Percentiles rank a stretch among this genome's conserved stretches.
Conservation (phyloP, 768 basidiomycete genomes). For the Coprinopsis cinerea region DNA sequence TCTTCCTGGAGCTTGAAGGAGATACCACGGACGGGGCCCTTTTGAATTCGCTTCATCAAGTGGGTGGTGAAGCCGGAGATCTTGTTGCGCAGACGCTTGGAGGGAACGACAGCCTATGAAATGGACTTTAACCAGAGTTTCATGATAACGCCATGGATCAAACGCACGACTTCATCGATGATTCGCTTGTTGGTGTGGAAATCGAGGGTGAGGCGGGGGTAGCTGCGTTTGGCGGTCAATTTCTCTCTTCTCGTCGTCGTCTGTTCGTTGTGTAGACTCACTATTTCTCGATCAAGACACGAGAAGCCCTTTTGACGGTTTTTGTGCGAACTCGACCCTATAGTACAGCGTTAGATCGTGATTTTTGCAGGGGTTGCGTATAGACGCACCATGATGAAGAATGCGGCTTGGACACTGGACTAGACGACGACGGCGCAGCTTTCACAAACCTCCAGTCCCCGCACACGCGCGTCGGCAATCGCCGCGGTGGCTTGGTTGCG, state of each 20-base stretch:
- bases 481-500: conserved; percentile 36
- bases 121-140: neutral
- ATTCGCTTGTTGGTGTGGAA: conserved; percentile 99
- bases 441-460: neutral
- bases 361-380: conserved; percentile 7
- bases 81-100: conserved; percentile 99
- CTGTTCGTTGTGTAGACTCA: conserved; percentile 32
- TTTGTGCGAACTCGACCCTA: conserved; percentile 99
- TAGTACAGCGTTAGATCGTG: conserved; percentile 12
- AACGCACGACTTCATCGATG: conserved; percentile 88
- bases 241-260: neutral
- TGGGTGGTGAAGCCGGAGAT: conserved; percentile 99
- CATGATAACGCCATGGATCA: neutral
- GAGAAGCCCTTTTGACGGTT: conserved; percentile 98
- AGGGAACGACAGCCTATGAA: conserved; percentile 84
- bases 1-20: conserved; percentile 99
- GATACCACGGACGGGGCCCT: conserved; percentile 97
- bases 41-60: conserved; percentile 99
- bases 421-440: too few species aligned
- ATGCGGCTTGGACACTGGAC: conserved; percentile 20
- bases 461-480: conserved; percentile 20
- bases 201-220: conserved; percentile 97
- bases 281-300: conserved; percentile 99
- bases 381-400: conserved; percentile 49
- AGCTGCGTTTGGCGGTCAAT: conserved; percentile 42